A percentile compares a stretch with the other conserved stretches of the same genome.
Conservation (phyloP, 1,284 basidiomycete species). For the Trichosporon coremiiforme region DNA sequence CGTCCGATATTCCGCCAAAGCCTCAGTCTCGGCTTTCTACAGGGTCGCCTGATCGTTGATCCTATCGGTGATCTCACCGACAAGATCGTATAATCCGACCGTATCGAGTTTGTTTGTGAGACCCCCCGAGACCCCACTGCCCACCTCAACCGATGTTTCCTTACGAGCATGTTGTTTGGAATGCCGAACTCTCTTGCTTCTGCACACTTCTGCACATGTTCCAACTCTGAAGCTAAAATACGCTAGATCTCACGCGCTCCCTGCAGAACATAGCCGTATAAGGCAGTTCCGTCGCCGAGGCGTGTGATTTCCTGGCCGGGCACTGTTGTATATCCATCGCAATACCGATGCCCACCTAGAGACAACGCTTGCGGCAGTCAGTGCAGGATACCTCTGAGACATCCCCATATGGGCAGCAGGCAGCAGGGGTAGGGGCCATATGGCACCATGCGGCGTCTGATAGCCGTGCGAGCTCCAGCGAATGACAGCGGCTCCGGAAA, state of each 20-base stretch:
- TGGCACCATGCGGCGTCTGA: background rate
- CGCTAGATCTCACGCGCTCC: background rate
- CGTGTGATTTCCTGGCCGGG: background rate
- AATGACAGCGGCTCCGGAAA: background rate
- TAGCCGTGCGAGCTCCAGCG: background rate
- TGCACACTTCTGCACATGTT: background rate
- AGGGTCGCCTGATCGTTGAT: background rate
- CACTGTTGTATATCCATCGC: background rate
- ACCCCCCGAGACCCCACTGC: constrained; percentile 1
- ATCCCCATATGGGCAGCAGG: background rate
- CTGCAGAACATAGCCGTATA: background rate
- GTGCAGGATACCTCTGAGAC: background rate
- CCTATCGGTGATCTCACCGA: background rate
- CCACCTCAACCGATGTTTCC: background rate
- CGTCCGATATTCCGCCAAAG: background rate
- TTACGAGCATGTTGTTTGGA: background rate
- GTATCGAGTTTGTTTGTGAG: background rate
- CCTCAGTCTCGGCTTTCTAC: background rate
- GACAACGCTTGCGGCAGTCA: background rate
- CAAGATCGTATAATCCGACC: background rate
- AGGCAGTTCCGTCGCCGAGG: background rate
- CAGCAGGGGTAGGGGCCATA: background rate
- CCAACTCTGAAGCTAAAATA: background rate
- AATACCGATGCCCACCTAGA: background rate
- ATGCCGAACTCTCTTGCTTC: background rate